These are phyloP conservation scores for Phaeosphaeria sp. DNA, from an alignment of 2,329 filamentous ascomycete species.

Conservation along the genomic window DNA sequence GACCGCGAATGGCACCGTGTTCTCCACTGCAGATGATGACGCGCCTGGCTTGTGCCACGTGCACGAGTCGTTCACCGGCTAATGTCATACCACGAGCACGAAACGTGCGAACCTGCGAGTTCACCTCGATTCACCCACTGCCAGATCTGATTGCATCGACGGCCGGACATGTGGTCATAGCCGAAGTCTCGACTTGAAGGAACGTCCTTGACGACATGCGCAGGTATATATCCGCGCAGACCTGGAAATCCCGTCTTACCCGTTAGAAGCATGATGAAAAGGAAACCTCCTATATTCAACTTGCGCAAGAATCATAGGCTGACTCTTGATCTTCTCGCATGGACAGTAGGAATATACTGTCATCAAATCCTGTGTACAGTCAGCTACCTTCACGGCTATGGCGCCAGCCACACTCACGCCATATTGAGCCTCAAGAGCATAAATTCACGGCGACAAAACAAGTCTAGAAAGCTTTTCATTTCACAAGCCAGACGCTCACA, in stretches of 20 bases:
- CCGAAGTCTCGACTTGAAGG: too few relatives aligned
- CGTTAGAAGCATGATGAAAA: not conserved
- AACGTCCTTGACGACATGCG: too few relatives aligned
- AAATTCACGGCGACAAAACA: not conserved
- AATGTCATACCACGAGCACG: not conserved
- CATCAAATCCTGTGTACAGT: not conserved
- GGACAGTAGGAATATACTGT: too few relatives aligned
- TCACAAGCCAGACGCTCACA: not conserved
- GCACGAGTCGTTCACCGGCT: conserved; percentile 3
- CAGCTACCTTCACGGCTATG: not conserved
- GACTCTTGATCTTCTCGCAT: too few relatives aligned
- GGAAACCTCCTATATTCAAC: not conserved
- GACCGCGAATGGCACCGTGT: not conserved
- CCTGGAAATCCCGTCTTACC: too few relatives aligned
- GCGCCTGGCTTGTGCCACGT: conserved; percentile 10
- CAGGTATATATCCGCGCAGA: too few relatives aligned
- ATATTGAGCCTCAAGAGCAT: not conserved
- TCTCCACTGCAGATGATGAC: conserved; percentile 4
- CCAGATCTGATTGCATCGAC: too few relatives aligned
- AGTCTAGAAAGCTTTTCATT: not conserved
- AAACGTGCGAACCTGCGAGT: not conserved
- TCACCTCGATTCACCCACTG: too few relatives aligned
- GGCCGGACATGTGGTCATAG: too few relatives aligned
- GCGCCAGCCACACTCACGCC: not conserved
- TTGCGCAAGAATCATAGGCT: too few relatives aligned